Conservation (phyloP, 2,329 filamentous ascomycete genomes). For the Teratosphaeria zuluensis region DNA sequence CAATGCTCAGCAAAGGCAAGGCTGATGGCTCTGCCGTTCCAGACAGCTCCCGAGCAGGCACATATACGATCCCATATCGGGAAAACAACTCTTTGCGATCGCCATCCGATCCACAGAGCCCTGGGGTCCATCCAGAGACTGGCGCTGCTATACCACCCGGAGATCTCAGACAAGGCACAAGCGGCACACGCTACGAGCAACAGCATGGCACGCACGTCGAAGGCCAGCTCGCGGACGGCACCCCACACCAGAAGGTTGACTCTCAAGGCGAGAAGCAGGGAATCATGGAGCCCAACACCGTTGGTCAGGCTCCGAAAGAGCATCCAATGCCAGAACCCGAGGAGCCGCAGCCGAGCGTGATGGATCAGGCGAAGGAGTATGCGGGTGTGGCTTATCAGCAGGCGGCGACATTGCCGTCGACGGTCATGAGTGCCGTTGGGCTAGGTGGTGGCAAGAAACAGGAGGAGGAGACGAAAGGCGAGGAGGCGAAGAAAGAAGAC, state of each 20-base stretch:
- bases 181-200: conserved; percentile 30
- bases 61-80: conserved; percentile 17
- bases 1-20: conserved; percentile 6
- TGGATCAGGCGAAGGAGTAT: conserved; percentile 35
- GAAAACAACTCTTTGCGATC: conserved; percentile 1
- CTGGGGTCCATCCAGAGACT: conserved; percentile 5
- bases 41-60: conserved; percentile 10
- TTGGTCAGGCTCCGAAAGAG: conserved; percentile 42
- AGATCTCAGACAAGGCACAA: conserved; percentile 30
- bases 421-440: conserved; percentile 27
- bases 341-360: conserved; percentile 24
- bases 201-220: conserved; percentile 36
- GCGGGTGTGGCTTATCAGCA: conserved; percentile 21
- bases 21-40: conserved; percentile 5
- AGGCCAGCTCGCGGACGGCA: conserved; percentile 33
- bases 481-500: conserved; percentile 9
- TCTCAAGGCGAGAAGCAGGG: conserved; percentile 35
- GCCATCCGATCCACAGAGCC: not conserved
- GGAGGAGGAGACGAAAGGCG: conserved; percentile 17
- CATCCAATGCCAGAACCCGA: conserved; percentile 23
- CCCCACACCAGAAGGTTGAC: conserved; percentile 33
- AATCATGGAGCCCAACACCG: conserved; percentile 39
- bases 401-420: conserved; percentile 22
- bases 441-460: conserved; percentile 15
- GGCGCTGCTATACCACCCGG: conserved; percentile 29